Base-by-base conservation (phyloP, 2,329 filamentous ascomycete species). In the Colletotrichum cereale region DNA sequence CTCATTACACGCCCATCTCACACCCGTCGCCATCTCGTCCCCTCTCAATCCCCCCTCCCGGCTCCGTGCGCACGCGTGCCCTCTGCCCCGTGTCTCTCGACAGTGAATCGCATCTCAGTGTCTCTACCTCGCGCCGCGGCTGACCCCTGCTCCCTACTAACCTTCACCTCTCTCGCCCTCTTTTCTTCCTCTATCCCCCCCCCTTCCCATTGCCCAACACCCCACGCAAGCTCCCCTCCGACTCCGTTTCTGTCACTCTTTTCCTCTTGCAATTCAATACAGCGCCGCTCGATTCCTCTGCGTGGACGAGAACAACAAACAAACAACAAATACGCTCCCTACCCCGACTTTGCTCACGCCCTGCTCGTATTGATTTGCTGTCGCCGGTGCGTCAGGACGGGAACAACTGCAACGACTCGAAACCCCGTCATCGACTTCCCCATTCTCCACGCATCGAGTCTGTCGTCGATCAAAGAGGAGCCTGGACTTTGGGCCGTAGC, bases 141-240 rank as follows among this genome's bases (percentile, higher is more conserved):
- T 62, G 42, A 61, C 29, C 62, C 67, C 62, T 70, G 67, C 64
- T 71, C 65, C 68, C 68, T 57, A 68, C 44, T 65, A 29, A 62
- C 47, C 58, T 36, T 63, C 68, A 53, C 68, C 52, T 65, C 65
- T 63, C 58, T 48, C 68, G 40, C 68, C 26, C 68, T 63, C 68
- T 71, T 71, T 68, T 71, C 68, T 68, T 40, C 65, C 68, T 68
- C 68, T 52, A 53, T 71, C 65, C 52, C 68, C 65, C 68, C 65
- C 61, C 44, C 63, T 48, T 61, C 47, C 62, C 10, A 48, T 21
- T n/a, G 18, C 40, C 18, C 50, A 52, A 21, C 64, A 57, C 67
- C 64, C 52, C 65, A 63, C 68, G 68, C 44, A 52, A 47, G 58
- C 57, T 63, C 12, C 36, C 21, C 7, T 24, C 31, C 31, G 29